Base-by-base conservation (phyloP, 176 grass and related monocot species). In the Thinopyrum elongatum region DNA sequence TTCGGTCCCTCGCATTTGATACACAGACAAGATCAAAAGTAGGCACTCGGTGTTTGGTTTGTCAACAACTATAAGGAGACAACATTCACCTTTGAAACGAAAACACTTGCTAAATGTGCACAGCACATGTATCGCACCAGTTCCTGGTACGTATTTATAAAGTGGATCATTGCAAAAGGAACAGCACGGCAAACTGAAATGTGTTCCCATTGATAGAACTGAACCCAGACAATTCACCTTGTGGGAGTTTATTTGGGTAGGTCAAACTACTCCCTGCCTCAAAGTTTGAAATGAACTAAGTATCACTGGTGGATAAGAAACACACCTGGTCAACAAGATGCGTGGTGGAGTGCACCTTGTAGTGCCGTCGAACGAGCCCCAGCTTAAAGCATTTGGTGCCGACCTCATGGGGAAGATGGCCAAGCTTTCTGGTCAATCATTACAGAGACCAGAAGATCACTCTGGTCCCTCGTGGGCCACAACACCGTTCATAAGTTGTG, bases 291-390 rank as follows among this genome's bases (percentile, higher is more conserved):
- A 72, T 42, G 16, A 14, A 10, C 19, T 57, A 85, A 86, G n/a
- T 39, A 77, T 14, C 30, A 53, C 71, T n/a, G n/a, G n/a, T 15
- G 6, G 6, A 82, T 72, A 58, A 8, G 79, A 79, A 33, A 68
- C 22, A 44, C 83, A 91, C 89, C 89, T 91, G 93, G 79, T 95
- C 96, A 79, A 98, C 80, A 98, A 95, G 84, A 98, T 93, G 66
- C 96, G 92, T n/a, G 96, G 96, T 75, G 96, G 96, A 53, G 96
- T 47, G 91, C 86, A 75, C 93, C 96, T 95, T 98, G 85, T 98
- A n/a, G n/a, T n/a, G n/a, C n/a, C n/a, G n/a, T n/a, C n/a, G n/a
- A n/a, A n/a, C n/a, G n/a, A 95, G 79, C 96, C 95, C 82, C 92
- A 84, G 33, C 96, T 98, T 65, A 98, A 92, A 76, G 90, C 96